Conservation (phyloP, 352 stramenopile species). For the Pythium rishiriense region DNA sequence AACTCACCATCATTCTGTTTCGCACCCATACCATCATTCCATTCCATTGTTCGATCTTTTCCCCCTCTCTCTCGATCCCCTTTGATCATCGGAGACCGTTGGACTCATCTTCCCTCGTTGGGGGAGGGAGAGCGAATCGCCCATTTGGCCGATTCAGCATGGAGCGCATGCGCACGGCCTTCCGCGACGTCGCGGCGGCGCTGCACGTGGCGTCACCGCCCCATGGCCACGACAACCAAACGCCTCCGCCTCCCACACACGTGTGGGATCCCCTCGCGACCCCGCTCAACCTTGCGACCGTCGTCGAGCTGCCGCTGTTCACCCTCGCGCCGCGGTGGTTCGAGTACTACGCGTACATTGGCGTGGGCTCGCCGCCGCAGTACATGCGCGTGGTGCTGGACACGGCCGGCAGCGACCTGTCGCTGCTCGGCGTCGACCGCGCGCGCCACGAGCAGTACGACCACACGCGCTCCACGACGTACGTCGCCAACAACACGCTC, state of each 20-base stretch:
- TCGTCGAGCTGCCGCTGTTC: slow-evolving; percentile 23
- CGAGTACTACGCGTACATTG: slow-evolving; percentile 25
- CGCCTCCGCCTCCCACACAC: neutral
- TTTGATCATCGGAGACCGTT: slow-evolving; percentile 3
- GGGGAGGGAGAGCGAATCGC: no score
- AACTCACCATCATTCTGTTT: neutral
- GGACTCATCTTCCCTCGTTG: slow-evolving; percentile 3
- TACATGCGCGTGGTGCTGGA: slow-evolving; percentile 22
- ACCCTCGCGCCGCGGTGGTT: slow-evolving; percentile 20
- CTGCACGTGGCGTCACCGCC: neutral
- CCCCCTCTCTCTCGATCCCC: neutral
- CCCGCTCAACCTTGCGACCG: neutral
- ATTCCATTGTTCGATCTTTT: slow-evolving; percentile 1
- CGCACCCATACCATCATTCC: slow-evolving; percentile 1
- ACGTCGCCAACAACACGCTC: slow-evolving; percentile 22
- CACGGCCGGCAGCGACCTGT: slow-evolving; percentile 17
- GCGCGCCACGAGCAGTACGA: slow-evolving; percentile 18
- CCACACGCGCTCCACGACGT: slow-evolving; percentile 17
- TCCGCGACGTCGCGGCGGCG: slow-evolving; percentile 10
- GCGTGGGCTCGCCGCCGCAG: slow-evolving; percentile 19
- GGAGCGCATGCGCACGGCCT: slow-evolving; percentile 10
- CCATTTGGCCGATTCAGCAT: no score
- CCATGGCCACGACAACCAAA: neutral
- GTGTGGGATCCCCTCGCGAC: slow-evolving; percentile 5
- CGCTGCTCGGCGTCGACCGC: slow-evolving; percentile 11